Conservation (phyloP, 139 green algal genomes). For the Edaphochlamys debaryana region DNA sequence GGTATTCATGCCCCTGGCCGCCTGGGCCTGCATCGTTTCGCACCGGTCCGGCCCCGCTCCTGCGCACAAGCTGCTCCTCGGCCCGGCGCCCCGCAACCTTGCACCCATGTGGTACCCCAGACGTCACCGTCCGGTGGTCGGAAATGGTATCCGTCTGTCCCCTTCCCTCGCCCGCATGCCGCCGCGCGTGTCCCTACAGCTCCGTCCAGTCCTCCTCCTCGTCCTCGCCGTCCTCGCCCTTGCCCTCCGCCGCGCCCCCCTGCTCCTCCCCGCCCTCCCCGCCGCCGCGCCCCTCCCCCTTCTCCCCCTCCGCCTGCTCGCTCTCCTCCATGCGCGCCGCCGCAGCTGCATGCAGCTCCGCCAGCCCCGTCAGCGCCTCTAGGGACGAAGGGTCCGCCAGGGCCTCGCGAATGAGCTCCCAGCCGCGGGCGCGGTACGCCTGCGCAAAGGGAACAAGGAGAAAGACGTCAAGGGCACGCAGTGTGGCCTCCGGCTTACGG, state of each 20-base stretch:
- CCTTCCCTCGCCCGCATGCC: too few relatives aligned
- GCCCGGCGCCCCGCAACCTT: too few relatives aligned
- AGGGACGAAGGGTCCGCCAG: conserved; percentile 64
- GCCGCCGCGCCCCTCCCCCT: neutral
- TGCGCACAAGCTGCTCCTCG: too few relatives aligned
- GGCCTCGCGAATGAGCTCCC: conserved; percentile 72
- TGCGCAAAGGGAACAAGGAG: too few relatives aligned
- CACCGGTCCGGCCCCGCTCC: too few relatives aligned
- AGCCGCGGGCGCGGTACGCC: conserved; percentile 63
- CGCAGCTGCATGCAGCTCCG: conserved; percentile 67
- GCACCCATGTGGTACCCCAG: too few relatives aligned
- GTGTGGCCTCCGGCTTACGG: too few relatives aligned
- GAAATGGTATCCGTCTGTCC: too few relatives aligned
- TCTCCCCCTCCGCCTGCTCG: neutral
- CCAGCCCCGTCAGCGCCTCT: conserved; percentile 86
- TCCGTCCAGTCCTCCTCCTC: conserved; percentile 52
- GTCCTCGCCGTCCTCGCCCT: neutral
- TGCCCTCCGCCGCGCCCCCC: neutral
- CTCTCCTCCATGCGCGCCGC: neutral
- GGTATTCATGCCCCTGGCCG: neutral
- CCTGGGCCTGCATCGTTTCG: too few relatives aligned
- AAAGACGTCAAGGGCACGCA: too few relatives aligned
- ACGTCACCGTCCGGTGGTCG: too few relatives aligned
- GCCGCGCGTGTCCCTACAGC: too few relatives aligned
- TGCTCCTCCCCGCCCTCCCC: neutral